phyloP scores from a whole-genome alignment of 106 monocot species.

The Phalaenopsis equestris region DNA sequence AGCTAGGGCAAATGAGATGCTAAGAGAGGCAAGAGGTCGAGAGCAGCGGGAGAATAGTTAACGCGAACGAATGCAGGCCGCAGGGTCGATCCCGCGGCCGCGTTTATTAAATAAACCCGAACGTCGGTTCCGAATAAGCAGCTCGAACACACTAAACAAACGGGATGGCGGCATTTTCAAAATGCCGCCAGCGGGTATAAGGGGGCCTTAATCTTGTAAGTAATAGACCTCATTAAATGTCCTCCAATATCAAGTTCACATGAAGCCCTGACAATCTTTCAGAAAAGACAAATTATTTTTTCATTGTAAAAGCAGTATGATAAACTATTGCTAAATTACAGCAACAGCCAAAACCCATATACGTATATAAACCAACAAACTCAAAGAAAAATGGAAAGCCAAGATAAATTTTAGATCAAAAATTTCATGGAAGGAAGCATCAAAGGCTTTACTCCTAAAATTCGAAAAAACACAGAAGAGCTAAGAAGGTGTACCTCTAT shows the following conservation, averaged over 20 bases:
- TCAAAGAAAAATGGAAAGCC: not conserved
- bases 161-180: too few relatives aligned
- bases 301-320: not conserved
- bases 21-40: too few relatives aligned
- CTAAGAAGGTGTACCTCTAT: constrained; percentile 44
- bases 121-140: too few relatives aligned
- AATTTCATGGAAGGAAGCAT: too few relatives aligned
- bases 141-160: too few relatives aligned
- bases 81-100: too few relatives aligned
- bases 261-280: not conserved
- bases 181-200: too few relatives aligned
- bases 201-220: not conserved
- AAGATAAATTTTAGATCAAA: too few relatives aligned
- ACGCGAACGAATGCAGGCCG: too few relatives aligned
- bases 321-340: not conserved
- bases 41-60: too few relatives aligned
- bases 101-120: too few relatives aligned
- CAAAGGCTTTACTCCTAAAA: not conserved
- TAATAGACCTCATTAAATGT: not conserved
- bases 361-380: not conserved
- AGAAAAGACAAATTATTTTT: not conserved
- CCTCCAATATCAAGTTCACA: not conserved
- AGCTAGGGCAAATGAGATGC: too few relatives aligned
- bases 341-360: not conserved
- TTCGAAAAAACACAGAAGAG: not conserved